Evolutionary conservation across 2,329 filamentous ascomycete genomes (phyloP), one percentile per base, ranked within the genome.

Genomic region (Hypocrella siamensis): DNA sequence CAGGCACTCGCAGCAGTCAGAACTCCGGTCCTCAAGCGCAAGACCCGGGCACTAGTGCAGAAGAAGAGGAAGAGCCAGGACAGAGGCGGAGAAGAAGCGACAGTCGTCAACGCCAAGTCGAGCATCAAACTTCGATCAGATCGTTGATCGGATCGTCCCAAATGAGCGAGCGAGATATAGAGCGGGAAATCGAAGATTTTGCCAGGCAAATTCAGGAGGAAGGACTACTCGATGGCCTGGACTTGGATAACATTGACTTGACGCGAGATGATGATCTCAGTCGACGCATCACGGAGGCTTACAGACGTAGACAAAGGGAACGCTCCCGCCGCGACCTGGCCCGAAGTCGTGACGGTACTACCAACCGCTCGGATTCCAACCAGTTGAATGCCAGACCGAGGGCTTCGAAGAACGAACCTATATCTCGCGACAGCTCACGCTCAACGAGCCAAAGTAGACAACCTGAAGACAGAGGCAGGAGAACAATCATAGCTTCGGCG

Each of bases 171-270:
- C 68, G 74, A 15, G 79, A 88, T 41, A 77, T 93, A 44, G 80
- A 93, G 49, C 74, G 80, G 37, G 85, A 93, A 49, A 92, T 94
- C 36, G 71, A 90, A 42, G 84, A 90, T 37, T 92, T 94, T 44
- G 70, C 92, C 42, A 72, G 83, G 27, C 84, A 93, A 48, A 93
- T 93, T 36, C 69, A 86, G 42, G 79, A 88, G 40, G 84, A 93
- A 47, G 85, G 88, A 0, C 58, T 94, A 15, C 56, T 93, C 21
- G 83, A 94, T 45, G 86, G 84, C 14, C 74, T 94, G 29, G 86
- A 94, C 48, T 59, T 94, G 34, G 81, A 90, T 45, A 86, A 86
- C 40, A 75, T 94, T 33, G 85, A 88, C 39, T 65, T 84, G 12
- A 72, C 63, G 30, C 81, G 85, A 45, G 84, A 94, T 48, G 85